phyloP scores from a whole-genome alignment of 192 early-diverging fungal genomes.

The Entomortierella beljakovae region DNA sequence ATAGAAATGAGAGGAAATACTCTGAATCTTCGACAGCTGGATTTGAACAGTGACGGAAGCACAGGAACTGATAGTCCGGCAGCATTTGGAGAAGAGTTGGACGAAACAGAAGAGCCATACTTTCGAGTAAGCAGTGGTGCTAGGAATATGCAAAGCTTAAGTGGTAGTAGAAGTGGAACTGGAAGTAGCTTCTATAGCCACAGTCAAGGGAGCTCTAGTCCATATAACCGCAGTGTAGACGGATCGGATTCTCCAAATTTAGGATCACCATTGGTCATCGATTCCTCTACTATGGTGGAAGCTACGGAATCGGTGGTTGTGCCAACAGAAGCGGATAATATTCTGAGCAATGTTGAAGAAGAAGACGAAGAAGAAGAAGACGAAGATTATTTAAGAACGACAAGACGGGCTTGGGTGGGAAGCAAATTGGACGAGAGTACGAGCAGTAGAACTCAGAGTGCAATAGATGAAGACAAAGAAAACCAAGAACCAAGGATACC shows the following conservation, averaged over 20 bases:
- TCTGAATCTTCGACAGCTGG: slow-evolving; percentile 1
- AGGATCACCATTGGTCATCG: neutral
- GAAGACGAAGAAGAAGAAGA: slow-evolving; percentile 24
- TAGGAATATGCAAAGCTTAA: neutral
- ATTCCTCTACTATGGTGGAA: neutral
- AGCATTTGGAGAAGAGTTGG: slow-evolving; percentile 5
- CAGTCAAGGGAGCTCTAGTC: neutral
- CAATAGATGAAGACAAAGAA: neutral
- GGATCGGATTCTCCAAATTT: slow-evolving; percentile 2
- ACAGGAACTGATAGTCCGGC: neutral
- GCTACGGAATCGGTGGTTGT: neutral
- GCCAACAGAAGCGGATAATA: neutral
- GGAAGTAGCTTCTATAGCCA: slow-evolving; percentile 12
- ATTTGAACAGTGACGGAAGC: neutral
- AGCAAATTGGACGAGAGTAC: neutral
- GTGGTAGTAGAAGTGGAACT: slow-evolving; percentile 1
- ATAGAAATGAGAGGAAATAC: slow-evolving; percentile 2
- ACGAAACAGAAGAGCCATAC: neutral
- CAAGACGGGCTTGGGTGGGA: neutral
- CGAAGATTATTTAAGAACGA: neutral
- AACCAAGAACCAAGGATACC: neutral
- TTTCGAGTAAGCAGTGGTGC: neutral
- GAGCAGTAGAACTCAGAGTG: neutral
- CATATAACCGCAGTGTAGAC: neutral
- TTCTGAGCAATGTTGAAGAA: slow-evolving; percentile 33